Evolutionary conservation across 73 alveolate species (phyloP).

Genomic region (Loxodes magnus): DNA sequence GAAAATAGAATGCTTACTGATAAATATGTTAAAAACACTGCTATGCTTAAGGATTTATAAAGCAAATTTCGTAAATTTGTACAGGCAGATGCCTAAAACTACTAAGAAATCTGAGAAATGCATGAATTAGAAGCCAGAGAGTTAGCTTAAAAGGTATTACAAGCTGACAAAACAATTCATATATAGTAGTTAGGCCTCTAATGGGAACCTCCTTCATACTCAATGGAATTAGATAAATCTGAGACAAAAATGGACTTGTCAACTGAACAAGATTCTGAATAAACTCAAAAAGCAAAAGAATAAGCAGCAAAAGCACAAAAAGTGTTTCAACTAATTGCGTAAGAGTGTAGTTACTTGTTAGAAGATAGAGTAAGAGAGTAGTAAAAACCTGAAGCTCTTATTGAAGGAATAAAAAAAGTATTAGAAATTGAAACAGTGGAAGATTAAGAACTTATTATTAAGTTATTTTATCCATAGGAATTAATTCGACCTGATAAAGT

Average conservation of each 20-base stretch:
- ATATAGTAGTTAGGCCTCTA: conserved; percentile 68
- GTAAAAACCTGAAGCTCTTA: conserved; percentile 29
- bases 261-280: too few relatives aligned
- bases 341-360: conserved; percentile 58
- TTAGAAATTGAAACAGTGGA: conserved; percentile 67
- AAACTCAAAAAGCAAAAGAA: conserved; percentile 2
- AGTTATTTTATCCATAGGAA: conserved; percentile 5
- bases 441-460: conserved; percentile 53
- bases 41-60: conserved; percentile 62
- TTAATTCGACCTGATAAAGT: conserved; percentile 58
- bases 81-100: conserved; percentile 51
- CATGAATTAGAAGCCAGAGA: conserved; percentile 72
- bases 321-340: conserved; percentile 45
- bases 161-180: conserved; percentile 74
- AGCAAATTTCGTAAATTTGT: conserved; percentile 46
- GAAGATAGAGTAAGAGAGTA: conserved; percentile 67
- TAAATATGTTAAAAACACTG: conserved; percentile 62
- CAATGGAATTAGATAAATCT: too few relatives aligned
- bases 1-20: too few relatives aligned
- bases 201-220: conserved; percentile 79
- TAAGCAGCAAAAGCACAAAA: conserved; percentile 59
- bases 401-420: conserved; percentile 61
- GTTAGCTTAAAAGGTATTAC: conserved; percentile 51
- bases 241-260: too few relatives aligned
- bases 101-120: conserved; percentile 73